Evolutionary conservation across 768 basidiomycete species (phyloP).

Genomic region (Cytidiella melzeri): DNA sequence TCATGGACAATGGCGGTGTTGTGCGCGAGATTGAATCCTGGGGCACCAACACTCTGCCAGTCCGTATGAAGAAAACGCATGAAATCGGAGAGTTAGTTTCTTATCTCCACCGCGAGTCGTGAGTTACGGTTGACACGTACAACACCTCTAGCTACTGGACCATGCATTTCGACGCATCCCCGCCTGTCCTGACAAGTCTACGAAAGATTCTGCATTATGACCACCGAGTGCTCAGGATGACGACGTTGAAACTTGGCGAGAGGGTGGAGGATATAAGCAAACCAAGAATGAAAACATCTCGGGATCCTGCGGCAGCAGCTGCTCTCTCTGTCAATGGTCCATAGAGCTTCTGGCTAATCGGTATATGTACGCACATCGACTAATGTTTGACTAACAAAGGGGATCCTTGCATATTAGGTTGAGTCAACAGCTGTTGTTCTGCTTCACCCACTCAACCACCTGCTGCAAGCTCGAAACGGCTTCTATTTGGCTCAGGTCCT

Average conservation of each 20-base stretch:
- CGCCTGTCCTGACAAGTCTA: slow-evolving; percentile 58
- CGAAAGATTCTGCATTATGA: slow-evolving; percentile 67
- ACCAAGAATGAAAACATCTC: slow-evolving; percentile 20
- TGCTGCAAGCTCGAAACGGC: slow-evolving; percentile 33
- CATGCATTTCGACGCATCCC: slow-evolving; percentile 85
- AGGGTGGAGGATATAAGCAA: slow-evolving; percentile 62
- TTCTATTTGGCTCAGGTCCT: slow-evolving; percentile 35
- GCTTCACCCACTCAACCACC: slow-evolving; percentile 33
- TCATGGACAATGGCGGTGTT: slow-evolving; percentile 73
- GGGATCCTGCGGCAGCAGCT: neutral
- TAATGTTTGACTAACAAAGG: neutral
- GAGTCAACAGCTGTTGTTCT: slow-evolving; percentile 7
- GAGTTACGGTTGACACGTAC: neutral
- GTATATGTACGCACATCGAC: slow-evolving; percentile 1
- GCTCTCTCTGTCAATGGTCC: neutral
- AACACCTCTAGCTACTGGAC: slow-evolving; percentile 68
- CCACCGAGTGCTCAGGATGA: slow-evolving; percentile 80
- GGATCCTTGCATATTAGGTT: too few relatives aligned
- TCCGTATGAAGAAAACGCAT: slow-evolving; percentile 60
- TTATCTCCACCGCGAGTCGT: neutral
- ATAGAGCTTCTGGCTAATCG: neutral
- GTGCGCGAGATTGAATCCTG: slow-evolving; percentile 73
- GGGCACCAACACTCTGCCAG: slow-evolving; percentile 70
- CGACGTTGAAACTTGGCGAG: slow-evolving; percentile 71
- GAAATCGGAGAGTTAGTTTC: slow-evolving; percentile 69